Conservation (phyloP, 176 grass and related monocot genomes). For the Bolboschoenus planiculmis region DNA sequence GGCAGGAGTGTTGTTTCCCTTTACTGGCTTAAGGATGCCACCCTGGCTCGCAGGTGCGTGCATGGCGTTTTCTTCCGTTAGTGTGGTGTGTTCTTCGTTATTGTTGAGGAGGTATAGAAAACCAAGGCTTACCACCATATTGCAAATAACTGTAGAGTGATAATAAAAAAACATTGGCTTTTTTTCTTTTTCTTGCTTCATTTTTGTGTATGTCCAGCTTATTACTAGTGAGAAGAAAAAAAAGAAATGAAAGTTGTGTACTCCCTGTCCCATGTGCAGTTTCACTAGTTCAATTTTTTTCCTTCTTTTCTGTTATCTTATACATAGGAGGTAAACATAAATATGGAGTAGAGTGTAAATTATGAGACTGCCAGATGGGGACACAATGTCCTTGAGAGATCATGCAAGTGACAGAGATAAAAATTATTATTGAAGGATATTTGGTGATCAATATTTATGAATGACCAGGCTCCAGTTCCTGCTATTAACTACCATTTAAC, state of each 20-base stretch:
- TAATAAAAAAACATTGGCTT: slow-evolving; percentile 24
- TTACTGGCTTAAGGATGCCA: slow-evolving; percentile 76
- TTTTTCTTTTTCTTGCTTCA: slow-evolving; percentile 13
- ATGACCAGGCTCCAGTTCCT: too few species aligned
- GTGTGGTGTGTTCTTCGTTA: slow-evolving; percentile 85
- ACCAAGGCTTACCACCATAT: slow-evolving; percentile 74
- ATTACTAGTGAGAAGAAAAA: not conserved
- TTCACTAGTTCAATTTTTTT: not conserved
- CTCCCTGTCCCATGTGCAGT: not conserved
- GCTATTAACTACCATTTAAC: not conserved
- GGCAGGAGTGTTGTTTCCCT: slow-evolving; percentile 63
- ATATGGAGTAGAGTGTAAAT: not conserved
- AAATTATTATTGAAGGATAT: not conserved
- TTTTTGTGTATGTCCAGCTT: slow-evolving; percentile 13
- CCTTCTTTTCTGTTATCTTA: not conserved
- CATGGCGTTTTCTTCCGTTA: slow-evolving; percentile 90
- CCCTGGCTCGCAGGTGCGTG: slow-evolving; percentile 95
- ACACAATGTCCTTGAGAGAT: not conserved
- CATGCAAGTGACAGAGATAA: not conserved
- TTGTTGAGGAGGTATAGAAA: slow-evolving; percentile 83
- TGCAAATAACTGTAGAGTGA: slow-evolving; percentile 96
- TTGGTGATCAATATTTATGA: not conserved
- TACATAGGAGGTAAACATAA: not conserved
- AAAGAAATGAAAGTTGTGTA: slow-evolving; percentile 10
- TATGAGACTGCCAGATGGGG: not conserved